Evolutionary conservation across 2,329 filamentous ascomycete species (phyloP).

Genomic region (Pestalotiopsis sp.): DNA sequence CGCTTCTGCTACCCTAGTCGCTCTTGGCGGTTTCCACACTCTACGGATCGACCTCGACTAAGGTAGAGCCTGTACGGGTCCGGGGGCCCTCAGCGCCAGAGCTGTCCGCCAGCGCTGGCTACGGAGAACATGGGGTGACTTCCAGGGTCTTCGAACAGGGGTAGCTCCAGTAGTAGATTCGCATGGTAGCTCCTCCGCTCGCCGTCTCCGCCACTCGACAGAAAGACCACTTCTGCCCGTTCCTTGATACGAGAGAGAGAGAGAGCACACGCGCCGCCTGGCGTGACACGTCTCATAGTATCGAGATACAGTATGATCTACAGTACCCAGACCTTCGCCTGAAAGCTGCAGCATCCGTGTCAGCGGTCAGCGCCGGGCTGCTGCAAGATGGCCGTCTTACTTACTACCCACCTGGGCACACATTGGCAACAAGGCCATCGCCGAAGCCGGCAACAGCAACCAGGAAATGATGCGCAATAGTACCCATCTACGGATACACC

Average conservation of each 20-base stretch:
- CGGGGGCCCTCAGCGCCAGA: background rate
- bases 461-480: background rate
- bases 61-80: background rate
- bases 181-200: conserved; percentile 8
- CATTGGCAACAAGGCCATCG: background rate
- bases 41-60: background rate
- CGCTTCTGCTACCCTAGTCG: background rate
- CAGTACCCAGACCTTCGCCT: background rate
- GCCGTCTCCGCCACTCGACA: conserved; percentile 10
- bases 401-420: background rate
- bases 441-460: background rate
- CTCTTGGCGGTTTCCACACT: conserved; percentile 5
- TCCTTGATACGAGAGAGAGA: conserved; percentile 7
- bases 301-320: background rate
- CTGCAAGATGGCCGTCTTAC: background rate
- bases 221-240: background rate
- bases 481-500: background rate
- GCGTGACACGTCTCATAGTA: conserved; percentile 4
- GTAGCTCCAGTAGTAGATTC: conserved; percentile 13
- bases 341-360: background rate
- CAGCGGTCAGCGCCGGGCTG: background rate
- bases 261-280: background rate
- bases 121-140: background rate
- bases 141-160: background rate
- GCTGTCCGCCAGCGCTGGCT: background rate